phyloP scores from a whole-genome alignment of 352 stramenopile genomes.

The Phytophthora nicotianae region DNA sequence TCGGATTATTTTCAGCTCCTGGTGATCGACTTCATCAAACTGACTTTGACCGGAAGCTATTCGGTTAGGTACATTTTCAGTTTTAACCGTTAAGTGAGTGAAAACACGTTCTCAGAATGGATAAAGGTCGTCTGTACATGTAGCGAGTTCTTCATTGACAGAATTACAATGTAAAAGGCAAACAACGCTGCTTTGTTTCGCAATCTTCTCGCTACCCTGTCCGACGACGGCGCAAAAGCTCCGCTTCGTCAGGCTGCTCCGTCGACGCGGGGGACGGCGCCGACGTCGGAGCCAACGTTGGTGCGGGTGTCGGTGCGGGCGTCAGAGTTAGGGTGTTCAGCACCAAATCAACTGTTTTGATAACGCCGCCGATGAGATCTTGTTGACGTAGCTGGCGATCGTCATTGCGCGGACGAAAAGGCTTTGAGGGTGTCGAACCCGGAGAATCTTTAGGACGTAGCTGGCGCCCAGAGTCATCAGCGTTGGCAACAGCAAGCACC shows the following conservation, averaged over 20 bases:
- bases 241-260: neutral
- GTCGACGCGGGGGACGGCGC: neutral
- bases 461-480: constrained; percentile 2
- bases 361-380: neutral
- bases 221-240: neutral
- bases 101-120: too few relatives aligned
- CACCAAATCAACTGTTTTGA: neutral
- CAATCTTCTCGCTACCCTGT: neutral
- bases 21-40: neutral
- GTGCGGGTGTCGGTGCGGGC: too few relatives aligned
- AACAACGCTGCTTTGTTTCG: neutral
- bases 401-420: neutral
- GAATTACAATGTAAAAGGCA: too few relatives aligned
- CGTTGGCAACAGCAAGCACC: constrained; percentile 1
- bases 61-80: too few relatives aligned
- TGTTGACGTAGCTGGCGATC: neutral
- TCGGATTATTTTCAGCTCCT: neutral
- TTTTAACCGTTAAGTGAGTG: too few relatives aligned
- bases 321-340: neutral
- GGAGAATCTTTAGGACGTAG: neutral
- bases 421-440: neutral
- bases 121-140: too few relatives aligned
- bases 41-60: too few relatives aligned
- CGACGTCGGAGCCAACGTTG: too few relatives aligned
- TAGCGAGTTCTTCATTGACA: too few relatives aligned